Base-by-base conservation (phyloP, 805 yeast species). In the Ogataea populi-albae region DNA sequence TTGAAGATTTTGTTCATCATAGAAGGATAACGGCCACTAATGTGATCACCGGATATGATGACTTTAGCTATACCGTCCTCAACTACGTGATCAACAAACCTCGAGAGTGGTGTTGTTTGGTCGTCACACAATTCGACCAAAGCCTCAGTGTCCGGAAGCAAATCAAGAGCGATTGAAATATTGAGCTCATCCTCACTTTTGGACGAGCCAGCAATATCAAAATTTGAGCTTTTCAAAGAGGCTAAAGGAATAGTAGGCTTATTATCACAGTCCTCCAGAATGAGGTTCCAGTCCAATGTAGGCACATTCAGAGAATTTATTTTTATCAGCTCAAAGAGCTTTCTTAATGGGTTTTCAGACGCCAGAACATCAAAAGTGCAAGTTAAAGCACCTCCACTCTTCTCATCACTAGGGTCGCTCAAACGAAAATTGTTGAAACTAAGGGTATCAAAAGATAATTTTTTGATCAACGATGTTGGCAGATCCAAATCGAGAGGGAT, bases 251-350 rank as follows among this genome's bases (percentile, higher is more conserved):
- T 58, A 1, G 47, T 42, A 10, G 60, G 57, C 1, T 47, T 26
- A 2, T 49, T 47, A 19, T 47, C 18, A 44, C 76, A 71, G 45
- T 64, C 71, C 6, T 62, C 51, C 12, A 67, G 38, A 8, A 50
- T 45, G 2, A 68, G 7, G 12, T 55, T 52, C 73, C 74, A 69
- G 4, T 47, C 38, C 5, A 67, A 36, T 6, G 40, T 28, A 8
- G 76, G 75, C 4, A 69, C 40, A 11, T 44, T 16, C 43, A 53
- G 35, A 8, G 33, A 30, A 3, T 32, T 34, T 6, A 42, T 23
- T n/a, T 34, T 34, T 3, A 43, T 16, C 5, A 40, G 16, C 4
- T 30, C 20, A 12, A 46, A 32, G 14, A 47, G 27, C 6, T 39
- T 36, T n/a, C 25, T 35, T 17, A 47, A 18, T 5, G 52, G 51